Evolutionary conservation across 2,329 filamentous ascomycete species (phyloP), one percentile per base, ranked within the genome.

Genomic region (Claviceps sp.): DNA sequence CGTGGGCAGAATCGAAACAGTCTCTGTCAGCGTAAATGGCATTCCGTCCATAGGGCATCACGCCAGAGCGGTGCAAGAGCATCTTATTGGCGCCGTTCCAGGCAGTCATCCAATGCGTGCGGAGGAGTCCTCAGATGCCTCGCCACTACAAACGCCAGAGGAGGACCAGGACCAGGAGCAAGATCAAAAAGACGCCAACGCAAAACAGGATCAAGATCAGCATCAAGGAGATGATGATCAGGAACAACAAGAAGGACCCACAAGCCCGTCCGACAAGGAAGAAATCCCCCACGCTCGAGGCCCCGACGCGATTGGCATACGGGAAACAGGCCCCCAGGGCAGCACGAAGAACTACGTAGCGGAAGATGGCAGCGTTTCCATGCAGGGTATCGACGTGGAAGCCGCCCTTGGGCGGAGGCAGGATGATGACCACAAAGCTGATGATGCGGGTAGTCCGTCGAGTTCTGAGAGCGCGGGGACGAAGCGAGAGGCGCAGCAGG

Each of bases 241-340:
- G 2, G n/a, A 18, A 41, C 58, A 65, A 57, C 58, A 63, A 56
- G 59, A 59, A 58, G 59, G 61, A 16, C 62, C 61, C 26, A 60
- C 61, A 2, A 65, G 48, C 56, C 67, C 71, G 40, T 67, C 70
- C 34, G 76, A 78, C 16, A 75, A 79, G 6, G 76, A 78, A 7
- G 84, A 87, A 54, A 75, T 81, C 50, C 87, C 89, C 5, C 89
- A 95, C 67, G 89, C 87, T 0, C 78, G 89, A 42, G 91, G 91
- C 0, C 93, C 93, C 0, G 81, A 88, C 34, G 77, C 88, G 59
- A 85, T 97, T 49, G 91, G 90, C 4, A 81, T 89, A 54, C 82
- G 87, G 59, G 93, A 98, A 63, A 85, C 88, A 57, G 93, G 93
- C 0, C 82, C 87, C 9, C 90, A 87, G 67, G 69, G 57, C 50